Base-by-base conservation (phyloP, 305 asterid species). In the Plantago lanceolata region DNA sequence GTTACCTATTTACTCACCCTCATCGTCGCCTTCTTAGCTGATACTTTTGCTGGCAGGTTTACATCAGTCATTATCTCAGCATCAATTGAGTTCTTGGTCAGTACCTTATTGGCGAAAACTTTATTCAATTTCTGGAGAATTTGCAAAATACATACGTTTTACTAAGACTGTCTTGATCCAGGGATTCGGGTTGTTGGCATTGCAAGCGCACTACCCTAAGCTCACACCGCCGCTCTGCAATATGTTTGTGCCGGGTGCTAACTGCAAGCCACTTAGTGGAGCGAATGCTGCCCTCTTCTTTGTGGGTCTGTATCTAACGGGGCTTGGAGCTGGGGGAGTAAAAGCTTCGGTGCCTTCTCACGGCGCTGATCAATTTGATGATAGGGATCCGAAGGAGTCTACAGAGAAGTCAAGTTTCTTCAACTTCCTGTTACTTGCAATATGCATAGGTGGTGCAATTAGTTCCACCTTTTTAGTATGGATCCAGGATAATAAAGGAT, bases 331-430 rank as follows among this genome's bases (percentile, higher is more conserved):
- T 0, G 92, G 87, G 3, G 96, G 96, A 0, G 60, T 86, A n/a
- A 86, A 84, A 64, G 77, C 94, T 1, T 85, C 96, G 0, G 20
- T 88, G 53, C 96, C 96, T 3, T 79, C 96, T 0, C 96, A 85
- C 35, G 91, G 91, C 0, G 96, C 88, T 0, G 96, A 88, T 61
- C 96, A 85, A 72, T 88, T 85, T n/a, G 92, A 85, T 8, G 92
- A 85, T 8, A 79, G 73, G 63, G 90, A 85, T 60, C 80, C 81
- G 0, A 73, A 75, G 51, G 96, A 88, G 75, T 78, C 79, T 6
- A n/a, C 44, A 19, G 79, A 81, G 21, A 76, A 81, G 67, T 82
- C 95, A 0, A 82, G 90, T 47, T 88, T 81, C 78, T 88, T 88
- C 55, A 88, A 88, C 56, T 85, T 86, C 86, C 68, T 85, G 8